Base-by-base conservation (phyloP, 306 rosid genomes). In the Geum urbanum region DNA sequence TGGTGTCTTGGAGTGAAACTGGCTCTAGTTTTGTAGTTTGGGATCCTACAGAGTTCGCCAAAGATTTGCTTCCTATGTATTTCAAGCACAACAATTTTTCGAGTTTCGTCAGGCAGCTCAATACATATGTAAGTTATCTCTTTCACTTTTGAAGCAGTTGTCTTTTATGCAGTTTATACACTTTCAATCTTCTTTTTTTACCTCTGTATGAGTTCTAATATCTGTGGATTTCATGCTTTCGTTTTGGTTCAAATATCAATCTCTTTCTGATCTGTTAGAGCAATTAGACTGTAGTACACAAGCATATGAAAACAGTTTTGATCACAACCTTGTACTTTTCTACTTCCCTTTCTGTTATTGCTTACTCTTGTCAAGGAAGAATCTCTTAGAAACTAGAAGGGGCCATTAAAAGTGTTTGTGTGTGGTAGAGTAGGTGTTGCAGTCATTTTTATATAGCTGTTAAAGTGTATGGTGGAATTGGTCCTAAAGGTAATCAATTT, bases 61-160 rank as follows among this genome's bases (percentile, higher is more conserved):
- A 72, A 51, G 84, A 80, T 43, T 66, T 80, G 80, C 84, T 80
- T 71, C 84, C 80, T 46, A 41, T 75, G 80, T 75, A 80, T 46
- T 80, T 80, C 80, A 80, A 80, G 79, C 83, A 79, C 76, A 74
- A 79, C 57, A 79, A 79, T 20, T 79, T 78, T 55, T 78, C 82
- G 2, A 80, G 84, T 24, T 80, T 80, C 50, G 84, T 80, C 19
- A 80, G 84, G 74, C 84, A 80, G 74, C 84, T 80, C 19, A 80
- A 80, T 9, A 80, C 84, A 49, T 80, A 80, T 51, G 80, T 80
- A 66, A 70, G 80, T 71, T 20, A 10, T 13, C 9, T 45, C 57
- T 41, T 9, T 20, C 24, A 37, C 27, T 53, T 27, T 60, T 46
- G 58, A 55, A 44, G 57, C 32, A 14, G 20, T 74, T 55, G 48